Conservation (phyloP, 1,284 basidiomycete species). For the Rhodofomes roseus region DNA sequence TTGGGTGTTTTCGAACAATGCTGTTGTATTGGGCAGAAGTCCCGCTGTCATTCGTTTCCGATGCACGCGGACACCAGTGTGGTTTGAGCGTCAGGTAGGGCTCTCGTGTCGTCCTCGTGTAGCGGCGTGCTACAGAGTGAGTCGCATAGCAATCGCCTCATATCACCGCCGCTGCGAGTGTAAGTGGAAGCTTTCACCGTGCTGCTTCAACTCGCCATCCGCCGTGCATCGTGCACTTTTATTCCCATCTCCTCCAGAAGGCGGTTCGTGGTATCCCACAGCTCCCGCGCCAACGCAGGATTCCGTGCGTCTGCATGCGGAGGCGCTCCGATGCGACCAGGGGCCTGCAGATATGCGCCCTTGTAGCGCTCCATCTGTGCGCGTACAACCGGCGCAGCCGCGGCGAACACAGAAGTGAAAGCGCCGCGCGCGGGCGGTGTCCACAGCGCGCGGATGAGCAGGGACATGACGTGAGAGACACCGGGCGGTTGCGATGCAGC, state of each 20-base stretch:
- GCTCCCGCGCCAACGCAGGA: slow-evolving; percentile 39
- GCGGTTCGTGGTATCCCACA: slow-evolving; percentile 41
- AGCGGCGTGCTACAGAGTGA: not conserved
- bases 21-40: not conserved
- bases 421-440: slow-evolving; percentile 30
- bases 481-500: slow-evolving; percentile 6
- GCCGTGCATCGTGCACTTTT: not conserved
- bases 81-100: not conserved
- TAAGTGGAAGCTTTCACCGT: too few species aligned
- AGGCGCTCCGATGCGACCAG: slow-evolving; percentile 29
- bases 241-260: slow-evolving; percentile 21
- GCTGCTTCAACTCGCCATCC: too few species aligned
- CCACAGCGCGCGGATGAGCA: slow-evolving; percentile 14
- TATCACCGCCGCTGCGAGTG: too few species aligned
- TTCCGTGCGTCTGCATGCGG: slow-evolving; percentile 29
- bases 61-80: not conserved
- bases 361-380: slow-evolving; percentile 39
- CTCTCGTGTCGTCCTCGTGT: not conserved
- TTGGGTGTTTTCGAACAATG: not conserved
- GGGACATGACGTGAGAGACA: slow-evolving; percentile 8
- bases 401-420: slow-evolving; percentile 44
- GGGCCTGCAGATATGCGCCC: slow-evolving; percentile 41
- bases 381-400: slow-evolving; percentile 34
- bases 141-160: not conserved
- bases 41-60: not conserved